Percentiles rank a stretch among this genome's conserved stretches.
Conservation (phyloP, 2,329 filamentous ascomycete genomes). For the Botrytis porri region DNA sequence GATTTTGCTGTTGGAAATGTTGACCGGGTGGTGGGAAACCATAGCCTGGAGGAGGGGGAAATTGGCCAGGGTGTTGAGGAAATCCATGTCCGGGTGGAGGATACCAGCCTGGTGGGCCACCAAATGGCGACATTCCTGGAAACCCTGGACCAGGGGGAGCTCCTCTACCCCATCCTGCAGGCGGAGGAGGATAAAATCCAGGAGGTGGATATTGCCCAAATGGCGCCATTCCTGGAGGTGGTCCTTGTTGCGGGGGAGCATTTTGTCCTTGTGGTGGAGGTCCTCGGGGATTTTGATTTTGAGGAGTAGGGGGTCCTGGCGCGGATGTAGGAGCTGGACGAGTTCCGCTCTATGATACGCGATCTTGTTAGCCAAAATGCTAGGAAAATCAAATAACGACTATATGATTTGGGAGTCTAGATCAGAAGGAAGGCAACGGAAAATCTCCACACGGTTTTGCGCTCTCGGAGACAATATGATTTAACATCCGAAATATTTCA, state of each 20-base stretch:
- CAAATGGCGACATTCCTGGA: conserved; percentile 69
- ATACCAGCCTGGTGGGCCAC: conserved; percentile 72
- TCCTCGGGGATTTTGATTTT: conserved; percentile 23
- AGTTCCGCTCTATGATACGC: conserved; percentile 45
- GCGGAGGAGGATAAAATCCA: conserved; percentile 42
- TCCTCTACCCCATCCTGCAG: conserved; percentile 51
- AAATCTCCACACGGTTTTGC: conserved; percentile 90
- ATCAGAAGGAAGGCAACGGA: conserved; percentile 99
- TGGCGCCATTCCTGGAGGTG: conserved; percentile 27
- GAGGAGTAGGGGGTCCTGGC: conserved; percentile 25
- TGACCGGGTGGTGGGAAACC: conserved; percentile 57
- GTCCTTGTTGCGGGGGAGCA: conserved; percentile 23
- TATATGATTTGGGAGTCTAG: conserved; percentile 21
- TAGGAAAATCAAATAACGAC: conserved; percentile 25
- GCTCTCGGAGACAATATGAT: conserved; percentile 81
- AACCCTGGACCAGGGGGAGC: conserved; percentile 62
- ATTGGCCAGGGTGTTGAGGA: conserved; percentile 59
- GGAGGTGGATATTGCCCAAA: conserved; percentile 44
- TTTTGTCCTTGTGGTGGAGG: conserved; percentile 25
- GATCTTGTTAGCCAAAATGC: conserved; percentile 31
- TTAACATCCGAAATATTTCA: conserved; percentile 99
- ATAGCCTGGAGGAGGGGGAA: conserved; percentile 32
- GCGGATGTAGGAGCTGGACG: conserved; percentile 27
- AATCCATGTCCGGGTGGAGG: conserved; percentile 73
- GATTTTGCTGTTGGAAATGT: conserved; percentile 48